These are phyloP conservation scores for Orbilia oligospora DNA, from an alignment of 2,329 filamentous ascomycete species.

Conservation along the genomic window DNA sequence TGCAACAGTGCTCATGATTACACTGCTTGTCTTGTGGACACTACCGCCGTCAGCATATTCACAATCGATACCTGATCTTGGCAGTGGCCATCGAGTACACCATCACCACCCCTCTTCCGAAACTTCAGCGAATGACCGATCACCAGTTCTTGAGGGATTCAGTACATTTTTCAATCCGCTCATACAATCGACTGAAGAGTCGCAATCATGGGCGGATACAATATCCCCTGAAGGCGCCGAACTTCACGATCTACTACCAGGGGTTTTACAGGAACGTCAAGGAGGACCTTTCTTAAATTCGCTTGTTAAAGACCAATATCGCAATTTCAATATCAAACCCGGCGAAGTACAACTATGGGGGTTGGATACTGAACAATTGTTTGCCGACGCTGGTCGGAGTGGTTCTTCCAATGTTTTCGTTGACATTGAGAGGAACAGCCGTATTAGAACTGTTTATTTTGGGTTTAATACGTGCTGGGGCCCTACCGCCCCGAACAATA, in stretches of 20 bases:
- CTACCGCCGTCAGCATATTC: constrained; percentile 74
- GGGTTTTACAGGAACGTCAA: constrained; percentile 37
- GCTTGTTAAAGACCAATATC: constrained; percentile 34
- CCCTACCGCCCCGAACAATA: constrained; percentile 72
- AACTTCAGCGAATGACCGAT: constrained; percentile 65
- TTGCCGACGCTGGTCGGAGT: constrained; percentile 61
- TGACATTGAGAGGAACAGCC: constrained; percentile 63
- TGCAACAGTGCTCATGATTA: constrained; percentile 74
- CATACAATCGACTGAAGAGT: constrained; percentile 46
- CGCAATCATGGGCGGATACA: constrained; percentile 38
- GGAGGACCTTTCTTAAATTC: constrained; percentile 32
- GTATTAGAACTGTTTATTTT: constrained; percentile 77
- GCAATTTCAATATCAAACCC: constrained; percentile 48
- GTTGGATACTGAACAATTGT: constrained; percentile 60
- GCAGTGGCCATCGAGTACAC: constrained; percentile 64
- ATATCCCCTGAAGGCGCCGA: constrained; percentile 11
- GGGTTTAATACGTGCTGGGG: constrained; percentile 89
- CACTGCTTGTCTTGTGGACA: constrained; percentile 75
- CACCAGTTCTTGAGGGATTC: constrained; percentile 40
- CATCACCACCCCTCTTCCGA: constrained; percentile 39
- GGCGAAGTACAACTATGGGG: constrained; percentile 53
- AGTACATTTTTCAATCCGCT: constrained; percentile 62
- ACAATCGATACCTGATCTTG: constrained; percentile 70
- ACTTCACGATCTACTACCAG: constrained; percentile 40
- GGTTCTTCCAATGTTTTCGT: constrained; percentile 49